Base-by-base conservation (phyloP, 768 basidiomycete genomes). In the Mycena polygramma region DNA sequence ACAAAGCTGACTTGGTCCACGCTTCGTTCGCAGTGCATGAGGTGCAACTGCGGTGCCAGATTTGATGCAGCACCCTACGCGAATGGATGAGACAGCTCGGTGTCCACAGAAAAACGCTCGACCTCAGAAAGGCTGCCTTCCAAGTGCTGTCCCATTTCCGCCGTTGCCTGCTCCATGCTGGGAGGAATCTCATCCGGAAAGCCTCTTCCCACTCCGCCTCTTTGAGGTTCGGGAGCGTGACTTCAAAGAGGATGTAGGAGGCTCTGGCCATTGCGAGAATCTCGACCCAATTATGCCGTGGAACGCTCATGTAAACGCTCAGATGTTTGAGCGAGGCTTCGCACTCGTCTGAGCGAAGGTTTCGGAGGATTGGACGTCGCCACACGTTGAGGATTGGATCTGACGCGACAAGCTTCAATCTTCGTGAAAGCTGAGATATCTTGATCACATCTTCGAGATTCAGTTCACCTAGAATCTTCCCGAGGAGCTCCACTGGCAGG, bases 241-340 rank as follows among this genome's bases (percentile, higher is more conserved):
- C 83, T 52, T 92, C 87, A 74, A 89, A 91, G 10, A 94, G 81
- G 46, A 95, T 83, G 78, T 90, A 93, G 7, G 83, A 76, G 0
- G 93, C 84, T 36, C 81, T 80, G 15, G 91, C 94, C 19, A 89
- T 79, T n/a, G 86, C 85, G 58, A 94, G 77, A 41, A 94, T 90
- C 65, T 93, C 91, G 58, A 95, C 85, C 91, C 92, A 95, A 75
- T 94, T 95, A 63, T 91, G 89, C 54, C 91, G 84, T 6, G 94
- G 93, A 1, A 94, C 90, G 43, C 81, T 88, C 41, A 81, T 81
- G 39, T 88, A 88, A 39, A 92, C 86, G 73, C 91, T 88, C 30
- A 95, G 85, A 71, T 90, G 86, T 69, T 81, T 85, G 60, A 94
- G 77, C 35, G 82, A 78, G 9, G 77, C 76, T 63, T 90, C 89